Base-by-base conservation (phyloP, 2,329 filamentous ascomycete genomes). In the Ceratocystis lukuohia region DNA sequence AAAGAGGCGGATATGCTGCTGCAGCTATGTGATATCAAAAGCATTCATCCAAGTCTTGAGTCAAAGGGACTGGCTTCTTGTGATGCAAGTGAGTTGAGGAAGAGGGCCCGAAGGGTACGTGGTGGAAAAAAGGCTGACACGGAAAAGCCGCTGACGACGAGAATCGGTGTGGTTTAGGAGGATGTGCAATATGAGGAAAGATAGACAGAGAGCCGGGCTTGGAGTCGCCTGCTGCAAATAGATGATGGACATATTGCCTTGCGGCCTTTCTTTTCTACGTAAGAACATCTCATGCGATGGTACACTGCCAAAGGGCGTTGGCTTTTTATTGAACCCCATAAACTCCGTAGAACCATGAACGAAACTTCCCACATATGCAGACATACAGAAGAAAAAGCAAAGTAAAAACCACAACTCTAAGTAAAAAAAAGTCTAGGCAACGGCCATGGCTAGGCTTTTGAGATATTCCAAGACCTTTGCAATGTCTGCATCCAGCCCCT, bases 401-500 rank as follows among this genome's bases (percentile, higher is more conserved):
- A 63, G 37, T 15, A 41, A 41, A 41, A 41, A 41, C 37, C 10
- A 41, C 37, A 41, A 41, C 10, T 41, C 37, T 41, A 15, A 41
- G 37, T 41, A 28, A 65, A 53, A 28, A 2, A 61, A 30, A 61
- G 30, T 41, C 17, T 44, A 57, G 44, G 25, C 48, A 33, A 48
- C 20, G 41, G 37, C 25, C 22, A 48, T 15, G 41, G 25, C 28
- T 5, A 67, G 30, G 8, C 66, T 66, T 73, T 76, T 80, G 0
- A 79, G 83, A 70, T 82, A 78, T 70, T 82, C 77, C 69, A 87
- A 69, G 1, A 87, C 84, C 6, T 76, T 78, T 67, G 76, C 76
- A 69, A 87, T 80, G 46, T 77, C 80, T n/a, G 77, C 75, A 71
- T 87, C 85, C 57, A 87, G 73, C 17, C 77, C 77, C 41, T 79